These are phyloP conservation scores for Olyra latifolia DNA, from an alignment of 176 grass and related monocot genomes.

Conservation along the genomic window DNA sequence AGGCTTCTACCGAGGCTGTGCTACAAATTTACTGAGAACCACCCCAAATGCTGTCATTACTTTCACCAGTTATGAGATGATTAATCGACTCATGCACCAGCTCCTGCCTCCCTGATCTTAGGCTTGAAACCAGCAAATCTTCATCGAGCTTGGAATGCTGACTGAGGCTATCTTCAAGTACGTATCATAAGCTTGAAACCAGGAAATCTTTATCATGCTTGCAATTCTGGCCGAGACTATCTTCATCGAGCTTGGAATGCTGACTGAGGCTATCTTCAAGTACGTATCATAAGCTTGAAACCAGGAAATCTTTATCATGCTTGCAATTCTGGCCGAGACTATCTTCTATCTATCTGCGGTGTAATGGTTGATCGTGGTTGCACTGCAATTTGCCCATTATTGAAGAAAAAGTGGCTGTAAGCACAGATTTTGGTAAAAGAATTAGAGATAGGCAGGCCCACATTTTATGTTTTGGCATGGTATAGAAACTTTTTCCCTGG, in stretches of 20 bases:
- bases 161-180: not conserved
- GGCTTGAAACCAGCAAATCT: not conserved
- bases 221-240: not conserved
- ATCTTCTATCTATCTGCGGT: not conserved
- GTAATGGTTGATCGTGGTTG: conserved; percentile 13
- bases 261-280: not conserved
- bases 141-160: not conserved
- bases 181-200: not conserved
- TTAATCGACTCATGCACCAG: conserved; percentile 54
- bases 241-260: not conserved
- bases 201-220: not conserved
- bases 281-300: not conserved
- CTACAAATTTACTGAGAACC: conserved; percentile 79
- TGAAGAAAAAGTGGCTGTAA: conserved; percentile 16
- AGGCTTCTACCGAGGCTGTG: conserved; percentile 83
- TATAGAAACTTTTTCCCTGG: not conserved
- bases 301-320: not conserved
- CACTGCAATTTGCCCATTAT: conserved; percentile 17
- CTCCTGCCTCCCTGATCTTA: conserved; percentile 34
- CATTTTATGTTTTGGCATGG: conserved; percentile 3
- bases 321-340: not conserved
- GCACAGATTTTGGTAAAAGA: conserved; percentile 33
- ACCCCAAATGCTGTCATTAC: conserved; percentile 86
- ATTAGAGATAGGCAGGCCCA: not conserved
- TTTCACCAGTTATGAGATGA: conserved; percentile 90